Evolutionary conservation across 2,329 filamentous ascomycete genomes (phyloP), one percentile per base, ranked within the genome.

Genomic region (Pseudopithomyces chartarum): DNA sequence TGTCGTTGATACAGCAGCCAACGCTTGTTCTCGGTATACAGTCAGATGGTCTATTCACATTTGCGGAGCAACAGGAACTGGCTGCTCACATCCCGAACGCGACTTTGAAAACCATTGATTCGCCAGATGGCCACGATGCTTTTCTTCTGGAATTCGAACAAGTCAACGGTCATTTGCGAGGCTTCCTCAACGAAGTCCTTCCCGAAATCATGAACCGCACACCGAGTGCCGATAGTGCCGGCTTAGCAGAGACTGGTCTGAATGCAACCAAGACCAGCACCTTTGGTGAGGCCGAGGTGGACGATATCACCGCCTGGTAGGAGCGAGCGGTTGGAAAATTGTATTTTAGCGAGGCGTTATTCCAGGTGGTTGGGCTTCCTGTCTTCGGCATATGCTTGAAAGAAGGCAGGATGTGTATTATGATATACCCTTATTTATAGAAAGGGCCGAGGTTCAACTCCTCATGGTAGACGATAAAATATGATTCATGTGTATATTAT

Each of bases 131-230:
- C 1, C 95, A 99, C 69, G 95, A 99, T 76, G 95, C 95, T 0
- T 99, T 99, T 76, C 78, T 99, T 68, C 79, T 99, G 53, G 94
- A 99, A 76, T 99, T 99, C 71, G 92, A 97, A 79, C 94, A 98
- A 78, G 95, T 98, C 57, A 99, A 99, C 77, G 83, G 81, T 32
- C 91, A 97, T 72, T 87, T 97, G 48, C 78, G 97, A 17, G 85
- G 85, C 2, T 99, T 99, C 73, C 81, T 99, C 75, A 85, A 88
- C 56, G 87, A 94, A 67, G 87, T 90, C 2, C 76, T 99, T 29
- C 91, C 92, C 0, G 91, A 97, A 63, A 94, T 99, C 62, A 97
- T 98, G 93, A 80, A 55, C 73, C 81, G 61, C 61, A 79, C 60
- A 61, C 80, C 73, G 58, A 75, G 71, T 58, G 68, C 67, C 79